Conservation (phyloP, 768 basidiomycete genomes). For the Kwoniella botswanensis region DNA sequence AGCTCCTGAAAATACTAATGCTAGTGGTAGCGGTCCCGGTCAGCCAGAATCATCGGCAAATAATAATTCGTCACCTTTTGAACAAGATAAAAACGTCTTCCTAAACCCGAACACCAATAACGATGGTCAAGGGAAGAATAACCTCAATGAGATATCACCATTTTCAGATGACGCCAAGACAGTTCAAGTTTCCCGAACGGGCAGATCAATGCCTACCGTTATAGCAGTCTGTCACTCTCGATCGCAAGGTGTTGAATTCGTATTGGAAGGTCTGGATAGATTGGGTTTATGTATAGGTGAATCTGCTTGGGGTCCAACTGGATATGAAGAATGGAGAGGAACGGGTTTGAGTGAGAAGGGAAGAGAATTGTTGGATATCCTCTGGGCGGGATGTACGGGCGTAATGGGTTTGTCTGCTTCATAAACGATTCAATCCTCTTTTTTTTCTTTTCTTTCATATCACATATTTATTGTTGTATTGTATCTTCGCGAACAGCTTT, state of each 20-base stretch:
- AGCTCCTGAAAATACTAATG: conserved; percentile 17
- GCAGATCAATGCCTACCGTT: conserved; percentile 67
- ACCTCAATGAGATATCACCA: conserved; percentile 10
- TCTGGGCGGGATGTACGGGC: conserved; percentile 57
- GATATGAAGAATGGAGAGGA: conserved; percentile 57
- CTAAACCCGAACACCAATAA: background rate
- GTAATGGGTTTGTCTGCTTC: conserved; percentile 51
- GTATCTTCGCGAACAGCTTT: background rate
- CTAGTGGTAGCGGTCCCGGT: too few species aligned
- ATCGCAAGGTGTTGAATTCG: conserved; percentile 67
- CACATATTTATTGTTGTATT: background rate
- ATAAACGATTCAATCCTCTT: background rate
- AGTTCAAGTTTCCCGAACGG: conserved; percentile 60
- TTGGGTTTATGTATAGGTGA: conserved; percentile 68
- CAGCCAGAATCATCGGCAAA: background rate
- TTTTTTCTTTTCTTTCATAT: too few species aligned
- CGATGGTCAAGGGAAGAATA: background rate
- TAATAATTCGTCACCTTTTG: conserved; percentile 11
- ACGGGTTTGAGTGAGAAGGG: conserved; percentile 54
- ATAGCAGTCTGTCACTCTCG: conserved; percentile 60
- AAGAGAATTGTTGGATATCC: conserved; percentile 51
- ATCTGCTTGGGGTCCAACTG: conserved; percentile 61
- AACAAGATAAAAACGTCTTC: conserved; percentile 16
- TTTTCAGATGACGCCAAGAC: conserved; percentile 13
- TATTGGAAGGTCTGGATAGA: conserved; percentile 76